Base-by-base conservation (phyloP, 257 asterid genomes). In the Nicotiana paniculata region DNA sequence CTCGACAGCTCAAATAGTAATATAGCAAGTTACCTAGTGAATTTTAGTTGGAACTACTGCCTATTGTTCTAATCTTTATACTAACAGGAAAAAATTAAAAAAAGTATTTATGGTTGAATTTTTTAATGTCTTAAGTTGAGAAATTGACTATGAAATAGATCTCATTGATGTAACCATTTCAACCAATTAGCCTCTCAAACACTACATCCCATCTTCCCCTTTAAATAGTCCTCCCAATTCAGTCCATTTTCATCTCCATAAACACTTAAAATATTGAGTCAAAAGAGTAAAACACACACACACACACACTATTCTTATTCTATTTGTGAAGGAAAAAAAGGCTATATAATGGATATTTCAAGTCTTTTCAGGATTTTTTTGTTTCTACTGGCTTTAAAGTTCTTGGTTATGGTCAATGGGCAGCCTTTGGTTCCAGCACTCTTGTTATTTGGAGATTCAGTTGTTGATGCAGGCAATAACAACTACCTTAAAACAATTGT, bases 361-460 rank as follows among this genome's bases (percentile, higher is more conserved):
- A 77, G 77, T 67, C n/a, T 53, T 81, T 35, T 81, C 13, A 59
- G 54, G 74, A 32, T 32, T 66, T 78, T 9, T 81, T 39, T 86
- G 69, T 53, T 83, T 67, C 46, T 90, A 1, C 21, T 82, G 37
- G 18, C 80, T 15, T 39, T 87, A 48, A 84, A 81, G 65, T 6
- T 63, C 3, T 43, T 79, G 21, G 5, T 59, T 74, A 62, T 76
- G 59, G 84, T 65, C 26, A 26, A 67, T 66, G 93, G 89, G 12
- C 97, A 94, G 53, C 89, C 97, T 82, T 83, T 90, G 18, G 91
- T 93, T 64, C 97, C 98, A 46, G 98, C 97, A 51, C 77, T 94
- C 12, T 72, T 88, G 76, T 86, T 91, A 66, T 94, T 94, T 66
- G 97, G 98, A 3, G 98, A 94, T 82, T 93, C 98, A 3, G 84